Evolutionary conservation across 2,329 filamentous ascomycete genomes (phyloP).

Genomic region (Chaetoscypha palmicola): DNA sequence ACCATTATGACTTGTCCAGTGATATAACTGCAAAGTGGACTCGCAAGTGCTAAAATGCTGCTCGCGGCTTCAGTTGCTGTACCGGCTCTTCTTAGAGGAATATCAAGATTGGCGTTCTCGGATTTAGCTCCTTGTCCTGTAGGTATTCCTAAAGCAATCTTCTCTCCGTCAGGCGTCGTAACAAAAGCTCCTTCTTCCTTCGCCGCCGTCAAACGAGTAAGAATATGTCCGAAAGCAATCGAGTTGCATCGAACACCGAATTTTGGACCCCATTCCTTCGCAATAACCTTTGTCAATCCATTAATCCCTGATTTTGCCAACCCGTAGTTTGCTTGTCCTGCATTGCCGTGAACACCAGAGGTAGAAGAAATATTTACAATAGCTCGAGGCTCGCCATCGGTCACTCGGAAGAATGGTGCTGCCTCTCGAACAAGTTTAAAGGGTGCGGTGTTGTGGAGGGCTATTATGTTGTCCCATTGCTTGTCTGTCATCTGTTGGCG

Average conservation of each 20-base stretch:
- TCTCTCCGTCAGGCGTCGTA: slow-evolving; percentile 66
- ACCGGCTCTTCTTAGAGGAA: slow-evolving; percentile 70
- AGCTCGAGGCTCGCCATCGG: slow-evolving; percentile 69
- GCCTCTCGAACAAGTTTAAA: slow-evolving; percentile 77
- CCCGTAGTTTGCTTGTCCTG: slow-evolving; percentile 85
- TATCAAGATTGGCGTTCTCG: slow-evolving; percentile 53
- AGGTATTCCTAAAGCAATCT: slow-evolving; percentile 69
- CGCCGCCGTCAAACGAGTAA: slow-evolving; percentile 71
- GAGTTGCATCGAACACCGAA: slow-evolving; percentile 82
- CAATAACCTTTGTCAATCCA: slow-evolving; percentile 81
- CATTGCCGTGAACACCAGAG: slow-evolving; percentile 76
- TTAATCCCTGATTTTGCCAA: slow-evolving; percentile 78
- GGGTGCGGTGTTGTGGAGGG: slow-evolving; percentile 75
- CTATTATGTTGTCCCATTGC: slow-evolving; percentile 85
- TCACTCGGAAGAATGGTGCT: slow-evolving; percentile 80
- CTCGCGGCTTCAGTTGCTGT: slow-evolving; percentile 74
- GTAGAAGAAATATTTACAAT: slow-evolving; percentile 83
- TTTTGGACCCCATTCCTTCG: slow-evolving; percentile 81
- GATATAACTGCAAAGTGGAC: slow-evolving; percentile 78
- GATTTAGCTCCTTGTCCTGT: slow-evolving; percentile 43
- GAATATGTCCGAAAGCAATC: slow-evolving; percentile 75
- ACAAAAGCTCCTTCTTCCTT: slow-evolving; percentile 82
- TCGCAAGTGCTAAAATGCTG: slow-evolving; percentile 69
- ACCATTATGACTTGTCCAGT: slow-evolving; percentile 82
- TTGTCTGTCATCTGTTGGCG: slow-evolving; percentile 64